Conservation (phyloP, 2,329 filamentous ascomycete species). For the Clarireedia monteithiana region DNA sequence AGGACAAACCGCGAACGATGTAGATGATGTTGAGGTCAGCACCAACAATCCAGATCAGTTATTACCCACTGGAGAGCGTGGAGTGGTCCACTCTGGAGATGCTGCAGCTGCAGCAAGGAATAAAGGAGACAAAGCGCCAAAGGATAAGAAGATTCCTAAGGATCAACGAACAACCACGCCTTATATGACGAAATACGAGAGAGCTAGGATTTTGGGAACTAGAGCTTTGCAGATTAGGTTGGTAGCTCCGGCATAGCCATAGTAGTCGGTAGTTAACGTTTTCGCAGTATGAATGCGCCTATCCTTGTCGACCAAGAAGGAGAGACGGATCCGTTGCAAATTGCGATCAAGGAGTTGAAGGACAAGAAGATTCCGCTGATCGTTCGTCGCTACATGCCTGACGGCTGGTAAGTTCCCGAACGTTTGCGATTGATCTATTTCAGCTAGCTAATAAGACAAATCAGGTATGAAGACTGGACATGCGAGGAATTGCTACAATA, state of each 20-base stretch:
- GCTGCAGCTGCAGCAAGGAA: conserved; percentile 50
- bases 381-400: conserved; percentile 88
- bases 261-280: not conserved
- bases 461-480: conserved; percentile 89
- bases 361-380: conserved; percentile 99
- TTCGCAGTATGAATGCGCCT: conserved; percentile 83
- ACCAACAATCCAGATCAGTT: conserved; percentile 47
- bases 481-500: conserved; percentile 77
- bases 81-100: conserved; percentile 52
- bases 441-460: not conserved
- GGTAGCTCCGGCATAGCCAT: conserved; percentile 22
- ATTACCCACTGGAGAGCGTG: conserved; percentile 27
- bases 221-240: conserved; percentile 93
- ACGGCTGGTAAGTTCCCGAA: conserved; percentile 70
- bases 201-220: conserved; percentile 85
- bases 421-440: not conserved
- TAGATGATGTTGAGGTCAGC: conserved; percentile 45
- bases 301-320: conserved; percentile 95
- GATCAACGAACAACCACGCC: conserved; percentile 87
- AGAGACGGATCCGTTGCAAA: conserved; percentile 94
- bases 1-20: conserved; percentile 41
- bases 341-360: conserved; percentile 92
- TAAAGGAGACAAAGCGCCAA: conserved; percentile 47
- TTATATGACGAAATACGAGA: conserved; percentile 99
- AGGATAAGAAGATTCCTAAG: conserved; percentile 84